These are phyloP conservation scores for Starmerella geochares DNA, from an alignment of 805 yeast genomes.

Conservation along the genomic window DNA sequence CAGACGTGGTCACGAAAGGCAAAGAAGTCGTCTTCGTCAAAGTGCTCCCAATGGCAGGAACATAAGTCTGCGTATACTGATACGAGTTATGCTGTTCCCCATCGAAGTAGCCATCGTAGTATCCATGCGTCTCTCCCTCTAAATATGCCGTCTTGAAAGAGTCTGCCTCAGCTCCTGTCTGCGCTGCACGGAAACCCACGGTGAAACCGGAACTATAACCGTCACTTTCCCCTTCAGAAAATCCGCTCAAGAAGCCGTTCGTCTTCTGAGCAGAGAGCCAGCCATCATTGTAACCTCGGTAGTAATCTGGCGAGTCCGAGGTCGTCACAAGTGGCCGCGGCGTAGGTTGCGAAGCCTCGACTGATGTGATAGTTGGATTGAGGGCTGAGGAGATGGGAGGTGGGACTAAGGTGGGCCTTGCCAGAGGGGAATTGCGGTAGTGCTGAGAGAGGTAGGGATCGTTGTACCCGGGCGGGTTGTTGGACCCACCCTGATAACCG, in stretches of 20 bases:
- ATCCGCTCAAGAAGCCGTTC: slow-evolving; percentile 9
- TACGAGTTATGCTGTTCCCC: slow-evolving; percentile 10
- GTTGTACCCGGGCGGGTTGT: background rate
- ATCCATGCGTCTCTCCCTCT: slow-evolving; percentile 16
- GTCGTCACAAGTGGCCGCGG: background rate
- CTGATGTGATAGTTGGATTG: background rate
- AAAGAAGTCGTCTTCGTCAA: background rate
- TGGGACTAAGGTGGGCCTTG: too few relatives aligned
- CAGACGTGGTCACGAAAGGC: background rate
- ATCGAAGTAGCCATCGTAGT: slow-evolving; percentile 20
- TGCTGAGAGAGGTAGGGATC: background rate
- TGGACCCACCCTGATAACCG: background rate
- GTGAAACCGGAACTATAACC: slow-evolving; percentile 18
- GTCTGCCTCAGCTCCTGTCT: slow-evolving; percentile 1
- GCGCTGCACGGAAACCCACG: slow-evolving; percentile 18
- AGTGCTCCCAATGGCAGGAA: slow-evolving; percentile 6
- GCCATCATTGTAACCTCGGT: slow-evolving; percentile 5
- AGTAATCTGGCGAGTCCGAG: background rate
- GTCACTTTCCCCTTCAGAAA: slow-evolving; percentile 11
- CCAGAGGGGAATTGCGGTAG: too few relatives aligned
- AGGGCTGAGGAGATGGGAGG: background rate
- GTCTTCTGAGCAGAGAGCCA: background rate
- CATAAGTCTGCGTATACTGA: slow-evolving; percentile 10
- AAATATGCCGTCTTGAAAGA: slow-evolving; percentile 10
- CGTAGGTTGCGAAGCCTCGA: background rate